Base-by-base conservation (phyloP, 768 basidiomycete genomes). In the Dioszegia crocea region DNA sequence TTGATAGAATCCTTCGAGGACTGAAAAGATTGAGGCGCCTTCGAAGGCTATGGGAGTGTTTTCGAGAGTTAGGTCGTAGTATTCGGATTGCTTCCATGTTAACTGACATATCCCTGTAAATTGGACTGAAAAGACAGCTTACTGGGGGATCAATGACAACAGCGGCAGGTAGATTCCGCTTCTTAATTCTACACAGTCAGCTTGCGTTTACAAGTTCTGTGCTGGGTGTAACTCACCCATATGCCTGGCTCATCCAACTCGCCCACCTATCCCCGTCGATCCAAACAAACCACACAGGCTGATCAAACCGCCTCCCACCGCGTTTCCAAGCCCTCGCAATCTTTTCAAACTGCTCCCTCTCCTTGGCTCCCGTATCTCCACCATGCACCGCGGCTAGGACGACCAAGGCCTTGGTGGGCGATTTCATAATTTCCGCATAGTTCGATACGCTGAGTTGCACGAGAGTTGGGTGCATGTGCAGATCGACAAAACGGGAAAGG, bases 211-310 rank as follows among this genome's bases (percentile, higher is more conserved):
- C 30, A 44, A 44, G 5, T 31, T 10, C 1, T 21, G 26, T 23
- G 4, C n/a, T n/a, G n/a, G n/a, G n/a, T n/a, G n/a, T n/a, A 50
- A n/a, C 74, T 49, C 53, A 76, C 27, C 86, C 86, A 78, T 97
- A 98, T 85, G 91, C 91, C 66, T 85, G 86, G 81, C 89, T 91
- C 78, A 94, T 79, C 92, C 92, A 97, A 50, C 83, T 85, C 24
- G 77, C 81, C 92, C 94, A 97, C 76, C 81, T 83, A 24, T 84
- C 85, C 1, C 80, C 83, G 70, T 99, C 90, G 84, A 96, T 91
- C 86, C 87, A 91, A 9, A 86, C 82, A 77, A 92, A 96, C 48
- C 92, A 83, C 0, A 94, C 86, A 38, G 78, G 60, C 53, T 73
- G 41, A 61, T 61, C 48, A 40, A 66, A 68, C 52, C 62, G 56